These are phyloP conservation scores for Talaromyces marneffei DNA, from an alignment of 2,329 filamentous ascomycete genomes.

Conservation along the genomic window DNA sequence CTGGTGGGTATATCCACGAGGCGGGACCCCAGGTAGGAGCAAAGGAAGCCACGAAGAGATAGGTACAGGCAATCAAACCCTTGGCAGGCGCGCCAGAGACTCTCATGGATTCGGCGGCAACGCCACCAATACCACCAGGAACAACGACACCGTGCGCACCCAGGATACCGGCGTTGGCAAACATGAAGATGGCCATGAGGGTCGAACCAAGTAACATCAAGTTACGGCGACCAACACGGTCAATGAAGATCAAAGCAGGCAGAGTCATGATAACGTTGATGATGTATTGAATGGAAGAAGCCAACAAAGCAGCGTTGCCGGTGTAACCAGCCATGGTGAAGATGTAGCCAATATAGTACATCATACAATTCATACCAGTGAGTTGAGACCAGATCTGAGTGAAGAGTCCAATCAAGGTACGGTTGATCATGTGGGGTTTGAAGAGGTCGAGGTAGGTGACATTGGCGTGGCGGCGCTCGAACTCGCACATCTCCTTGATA, in stretches of 20 bases:
- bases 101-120: slow-evolving; percentile 35
- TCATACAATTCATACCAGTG: slow-evolving; percentile 72
- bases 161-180: slow-evolving; percentile 40
- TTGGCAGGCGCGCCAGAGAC: slow-evolving; percentile 46
- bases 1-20: slow-evolving; percentile 55
- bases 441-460: slow-evolving; percentile 68
- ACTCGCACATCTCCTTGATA: slow-evolving; percentile 66
- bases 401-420: slow-evolving; percentile 65
- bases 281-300: slow-evolving; percentile 66
- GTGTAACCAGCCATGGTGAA: slow-evolving; percentile 66
- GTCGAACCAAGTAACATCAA: slow-evolving; percentile 61
- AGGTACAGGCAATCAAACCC: slow-evolving; percentile 64
- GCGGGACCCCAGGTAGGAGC: slow-evolving; percentile 60
- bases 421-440: slow-evolving; percentile 66
- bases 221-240: slow-evolving; percentile 67
- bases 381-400: slow-evolving; percentile 71
- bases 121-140: slow-evolving; percentile 33
- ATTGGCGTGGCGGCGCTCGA: slow-evolving; percentile 64
- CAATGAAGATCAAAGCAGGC: slow-evolving; percentile 67
- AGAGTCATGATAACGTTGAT: slow-evolving; percentile 78
- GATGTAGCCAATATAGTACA: slow-evolving; percentile 51
- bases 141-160: slow-evolving; percentile 33
- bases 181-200: slow-evolving; percentile 53
- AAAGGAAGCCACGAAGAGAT: slow-evolving; percentile 66
- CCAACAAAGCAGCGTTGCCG: slow-evolving; percentile 54